Percentiles rank a stretch among this genome's conserved stretches.
phyloP scores from a whole-genome alignment of 176 grass and related monocot genomes.

The Eleusine coracana region DNA sequence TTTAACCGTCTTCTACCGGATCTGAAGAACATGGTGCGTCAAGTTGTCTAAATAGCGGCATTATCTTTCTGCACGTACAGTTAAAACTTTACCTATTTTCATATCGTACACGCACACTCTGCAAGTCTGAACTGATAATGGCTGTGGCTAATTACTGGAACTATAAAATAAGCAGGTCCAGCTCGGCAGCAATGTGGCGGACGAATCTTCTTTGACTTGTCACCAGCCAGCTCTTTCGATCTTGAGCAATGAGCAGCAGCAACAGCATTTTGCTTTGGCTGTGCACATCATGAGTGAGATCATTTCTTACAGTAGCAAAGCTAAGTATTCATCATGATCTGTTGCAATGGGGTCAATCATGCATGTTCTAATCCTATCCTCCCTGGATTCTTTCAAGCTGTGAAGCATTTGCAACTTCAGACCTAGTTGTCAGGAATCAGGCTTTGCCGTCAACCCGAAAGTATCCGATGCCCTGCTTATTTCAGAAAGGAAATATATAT shows the following conservation, averaged over 20 bases:
- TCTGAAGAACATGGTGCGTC: not conserved
- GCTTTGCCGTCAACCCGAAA: slow-evolving; percentile 5
- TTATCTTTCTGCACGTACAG: slow-evolving; percentile 32
- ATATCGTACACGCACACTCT: not conserved
- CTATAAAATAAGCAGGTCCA: not conserved
- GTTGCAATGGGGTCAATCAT: slow-evolving; percentile 12
- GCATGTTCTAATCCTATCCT: slow-evolving; percentile 27
- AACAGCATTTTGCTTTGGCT: not conserved
- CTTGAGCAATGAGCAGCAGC: not conserved
- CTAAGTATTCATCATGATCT: slow-evolving; percentile 13
- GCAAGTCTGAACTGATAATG: slow-evolving; percentile 18
- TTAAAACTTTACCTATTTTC: not conserved
- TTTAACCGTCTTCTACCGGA: slow-evolving; percentile 22
- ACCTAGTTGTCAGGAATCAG: slow-evolving; percentile 36
- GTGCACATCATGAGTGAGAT: not conserved
- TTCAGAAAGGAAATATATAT: not conserved
- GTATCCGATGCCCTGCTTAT: slow-evolving; percentile 45
- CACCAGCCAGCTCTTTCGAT: not conserved
- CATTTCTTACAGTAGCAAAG: not conserved
- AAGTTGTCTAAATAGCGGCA: slow-evolving; percentile 14
- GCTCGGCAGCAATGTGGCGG: not conserved
- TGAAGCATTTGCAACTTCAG: slow-evolving; percentile 34
- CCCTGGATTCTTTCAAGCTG: slow-evolving; percentile 44
- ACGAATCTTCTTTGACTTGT: slow-evolving; percentile 26
- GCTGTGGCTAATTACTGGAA: not conserved